These are phyloP conservation scores for Babesia ovata DNA, from an alignment of 169 alveolate genomes.

Conservation along the genomic window DNA sequence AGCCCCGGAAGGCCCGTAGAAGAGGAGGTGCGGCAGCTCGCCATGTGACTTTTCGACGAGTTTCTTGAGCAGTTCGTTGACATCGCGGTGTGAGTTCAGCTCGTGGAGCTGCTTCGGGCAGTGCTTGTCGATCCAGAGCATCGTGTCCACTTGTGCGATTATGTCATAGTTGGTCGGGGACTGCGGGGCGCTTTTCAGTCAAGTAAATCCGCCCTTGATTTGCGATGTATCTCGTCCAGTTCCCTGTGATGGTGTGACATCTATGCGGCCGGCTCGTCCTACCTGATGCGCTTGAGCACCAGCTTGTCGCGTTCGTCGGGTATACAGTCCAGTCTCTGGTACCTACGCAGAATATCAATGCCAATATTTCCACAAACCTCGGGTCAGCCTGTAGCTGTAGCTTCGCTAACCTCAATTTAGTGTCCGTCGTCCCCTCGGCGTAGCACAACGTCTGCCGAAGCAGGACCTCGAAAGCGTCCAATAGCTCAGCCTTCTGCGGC, in stretches of 20 bases:
- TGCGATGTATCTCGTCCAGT: constrained; percentile 38
- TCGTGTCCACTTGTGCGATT: constrained; percentile 19
- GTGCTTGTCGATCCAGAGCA: constrained; percentile 94
- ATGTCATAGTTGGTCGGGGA: not conserved
- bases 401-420: constrained; percentile 11
- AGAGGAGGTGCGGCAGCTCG: constrained; percentile 95
- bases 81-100: constrained; percentile 83
- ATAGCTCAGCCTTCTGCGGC: constrained; percentile 24
- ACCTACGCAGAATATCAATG: constrained; percentile 36
- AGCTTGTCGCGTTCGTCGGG: constrained; percentile 68
- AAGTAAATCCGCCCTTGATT: constrained; percentile 15
- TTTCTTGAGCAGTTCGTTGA: constrained; percentile 81
- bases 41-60: constrained; percentile 84
- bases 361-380: constrained; percentile 6
- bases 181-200: not conserved
- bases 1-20: constrained; percentile 98
- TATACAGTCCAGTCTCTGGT: constrained; percentile 62
- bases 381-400: constrained; percentile 8
- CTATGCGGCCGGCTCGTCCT: constrained; percentile 16
- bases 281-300: constrained; percentile 58
- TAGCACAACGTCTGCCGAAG: constrained; percentile 42
- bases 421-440: constrained; percentile 34
- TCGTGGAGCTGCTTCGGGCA: constrained; percentile 87
- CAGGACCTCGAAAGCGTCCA: constrained; percentile 38
- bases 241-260: constrained; percentile 46